phyloP scores from a whole-genome alignment of 495 filamentous ascomycete species.

The Terfezia claveryi region DNA sequence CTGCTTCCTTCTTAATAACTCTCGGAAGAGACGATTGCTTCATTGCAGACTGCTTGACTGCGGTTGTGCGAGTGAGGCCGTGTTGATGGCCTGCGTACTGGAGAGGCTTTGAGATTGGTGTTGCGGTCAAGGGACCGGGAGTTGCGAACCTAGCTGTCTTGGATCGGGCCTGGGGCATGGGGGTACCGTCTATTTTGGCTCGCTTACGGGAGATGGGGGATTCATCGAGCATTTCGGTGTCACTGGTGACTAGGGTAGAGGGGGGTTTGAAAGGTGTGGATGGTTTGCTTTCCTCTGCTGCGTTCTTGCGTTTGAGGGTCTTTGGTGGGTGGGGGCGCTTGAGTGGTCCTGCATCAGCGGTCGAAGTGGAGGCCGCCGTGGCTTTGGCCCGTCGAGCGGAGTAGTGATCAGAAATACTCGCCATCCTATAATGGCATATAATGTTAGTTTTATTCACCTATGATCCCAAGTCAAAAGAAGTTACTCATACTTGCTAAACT shows the following conservation, averaged over 20 bases:
- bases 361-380: neutral
- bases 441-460: too few species aligned
- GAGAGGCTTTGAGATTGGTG: neutral
- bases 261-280: slow-evolving; percentile 13
- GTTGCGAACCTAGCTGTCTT: neutral
- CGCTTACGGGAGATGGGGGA: slow-evolving; percentile 5
- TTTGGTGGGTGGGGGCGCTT: slow-evolving; percentile 6
- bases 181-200: slow-evolving; percentile 1
- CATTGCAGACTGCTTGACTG: slow-evolving; percentile 1
- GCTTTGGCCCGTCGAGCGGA: slow-evolving; percentile 7
- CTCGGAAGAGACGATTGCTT: neutral
- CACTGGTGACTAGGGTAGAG: slow-evolving; percentile 9
- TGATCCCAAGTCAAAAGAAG: too few species aligned
- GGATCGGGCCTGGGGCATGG: slow-evolving; percentile 1
- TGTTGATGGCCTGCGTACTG: neutral
- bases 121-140: neutral
- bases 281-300: slow-evolving; percentile 9
- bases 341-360: neutral
- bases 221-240: slow-evolving; percentile 7
- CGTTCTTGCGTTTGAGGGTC: slow-evolving; percentile 6
- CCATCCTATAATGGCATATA: slow-evolving; percentile 2
- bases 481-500: slow-evolving; percentile 7
- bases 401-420: slow-evolving; percentile 17
- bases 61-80: neutral
- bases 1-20: neutral